A percentile compares a stretch with the other conserved stretches of the same genome.
Evolutionary conservation across 2,329 filamentous ascomycete genomes (phyloP).

Genomic region (Aspergillus viridinutans): DNA sequence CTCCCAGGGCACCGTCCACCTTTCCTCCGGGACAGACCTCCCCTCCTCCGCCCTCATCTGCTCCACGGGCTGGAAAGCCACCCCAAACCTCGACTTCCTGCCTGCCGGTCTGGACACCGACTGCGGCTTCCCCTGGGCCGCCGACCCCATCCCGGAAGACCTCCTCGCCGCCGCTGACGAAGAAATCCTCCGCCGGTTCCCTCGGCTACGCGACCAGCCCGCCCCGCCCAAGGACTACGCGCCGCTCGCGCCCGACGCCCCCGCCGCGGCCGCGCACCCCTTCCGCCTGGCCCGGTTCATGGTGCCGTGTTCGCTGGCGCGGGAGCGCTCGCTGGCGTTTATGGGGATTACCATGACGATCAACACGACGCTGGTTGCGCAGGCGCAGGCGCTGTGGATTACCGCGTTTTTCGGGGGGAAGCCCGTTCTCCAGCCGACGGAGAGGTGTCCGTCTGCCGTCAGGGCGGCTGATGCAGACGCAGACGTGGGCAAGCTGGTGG

Average conservation of each 20-base stretch:
- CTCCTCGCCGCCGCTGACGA: slow-evolving; percentile 44
- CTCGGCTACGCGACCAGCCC: slow-evolving; percentile 46
- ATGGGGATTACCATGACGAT: slow-evolving; percentile 46
- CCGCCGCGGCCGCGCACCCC: slow-evolving; percentile 39
- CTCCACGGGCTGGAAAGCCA: slow-evolving; percentile 55
- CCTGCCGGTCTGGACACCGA: slow-evolving; percentile 40
- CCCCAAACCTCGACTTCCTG: slow-evolving; percentile 47
- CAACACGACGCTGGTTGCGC: slow-evolving; percentile 43
- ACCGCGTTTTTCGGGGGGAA: slow-evolving; percentile 59
- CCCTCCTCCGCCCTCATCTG: slow-evolving; percentile 51
- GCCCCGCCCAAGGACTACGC: slow-evolving; percentile 15
- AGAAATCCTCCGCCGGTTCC: slow-evolving; percentile 50
- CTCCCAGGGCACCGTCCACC: slow-evolving; percentile 42
- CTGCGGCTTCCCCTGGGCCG: slow-evolving; percentile 45
- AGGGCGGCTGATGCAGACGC: slow-evolving; percentile 7
- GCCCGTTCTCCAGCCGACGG: slow-evolving; percentile 35
- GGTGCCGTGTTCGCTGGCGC: slow-evolving; percentile 40
- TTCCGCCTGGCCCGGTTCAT: slow-evolving; percentile 48
- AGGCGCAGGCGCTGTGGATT: slow-evolving; percentile 58
- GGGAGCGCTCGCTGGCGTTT: slow-evolving; percentile 47
- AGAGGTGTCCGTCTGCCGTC: slow-evolving; percentile 20
- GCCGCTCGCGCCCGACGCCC: slow-evolving; percentile 30
- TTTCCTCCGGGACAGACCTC: slow-evolving; percentile 45
- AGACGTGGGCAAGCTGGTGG: neutral
- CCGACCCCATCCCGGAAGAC: slow-evolving; percentile 31